Percentiles rank a stretch among this genome's conserved stretches.
phyloP scores from a whole-genome alignment of 2,329 filamentous ascomycete genomes.

The Aureobasidium vineae region DNA sequence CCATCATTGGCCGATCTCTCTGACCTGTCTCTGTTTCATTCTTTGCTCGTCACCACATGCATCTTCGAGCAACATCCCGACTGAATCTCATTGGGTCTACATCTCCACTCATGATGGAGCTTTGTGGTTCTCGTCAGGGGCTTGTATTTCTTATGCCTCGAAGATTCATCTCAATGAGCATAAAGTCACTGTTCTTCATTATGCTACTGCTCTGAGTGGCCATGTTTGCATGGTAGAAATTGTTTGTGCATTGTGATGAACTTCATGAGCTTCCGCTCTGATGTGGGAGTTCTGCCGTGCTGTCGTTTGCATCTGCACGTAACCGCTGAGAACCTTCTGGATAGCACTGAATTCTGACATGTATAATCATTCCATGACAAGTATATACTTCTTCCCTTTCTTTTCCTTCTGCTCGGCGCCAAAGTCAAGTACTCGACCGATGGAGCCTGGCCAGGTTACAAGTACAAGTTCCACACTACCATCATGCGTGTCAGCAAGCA shows the following conservation, averaged over 20 bases:
- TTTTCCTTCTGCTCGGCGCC: constrained; percentile 2
- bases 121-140: background rate
- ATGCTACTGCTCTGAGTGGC: background rate
- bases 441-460: background rate
- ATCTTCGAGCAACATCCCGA: background rate
- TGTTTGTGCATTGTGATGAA: background rate
- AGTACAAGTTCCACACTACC: constrained; percentile 10
- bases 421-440: constrained; percentile 20
- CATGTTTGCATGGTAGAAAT: background rate
- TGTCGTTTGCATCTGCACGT: constrained; percentile 7
- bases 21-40: constrained; percentile 6
- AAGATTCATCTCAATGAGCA: background rate
- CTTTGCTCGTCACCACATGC: background rate
- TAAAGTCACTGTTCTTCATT: background rate
- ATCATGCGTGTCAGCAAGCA: constrained; percentile 21
- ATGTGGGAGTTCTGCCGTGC: background rate
- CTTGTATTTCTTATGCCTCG: background rate
- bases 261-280: background rate
- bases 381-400: background rate
- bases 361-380: background rate
- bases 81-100: background rate
- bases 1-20: background rate
- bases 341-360: background rate
- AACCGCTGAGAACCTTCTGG: constrained; percentile 4
- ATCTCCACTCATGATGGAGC: background rate